Evolutionary conservation across 179 eudicot species (phyloP).

Genomic region (Spinacia oleracea): DNA sequence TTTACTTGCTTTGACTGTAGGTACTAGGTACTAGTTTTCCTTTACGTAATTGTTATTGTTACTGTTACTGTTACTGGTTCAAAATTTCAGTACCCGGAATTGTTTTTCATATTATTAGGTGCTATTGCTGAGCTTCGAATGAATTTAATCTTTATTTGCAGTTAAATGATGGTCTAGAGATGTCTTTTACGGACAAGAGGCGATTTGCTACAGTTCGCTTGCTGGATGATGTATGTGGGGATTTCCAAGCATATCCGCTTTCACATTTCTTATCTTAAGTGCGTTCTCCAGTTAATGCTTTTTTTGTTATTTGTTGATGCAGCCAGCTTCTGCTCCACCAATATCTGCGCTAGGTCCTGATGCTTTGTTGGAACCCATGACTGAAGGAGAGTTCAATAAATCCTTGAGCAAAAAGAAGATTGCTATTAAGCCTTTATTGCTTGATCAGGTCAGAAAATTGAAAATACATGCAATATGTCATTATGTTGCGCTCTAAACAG

Average conservation of each 20-base stretch:
- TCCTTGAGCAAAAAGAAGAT: slow-evolving; percentile 72
- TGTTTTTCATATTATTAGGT: not conserved
- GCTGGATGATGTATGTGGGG: slow-evolving; percentile 69
- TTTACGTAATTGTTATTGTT: not conserved
- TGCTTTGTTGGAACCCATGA: slow-evolving; percentile 78
- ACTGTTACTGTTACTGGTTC: too few relatives aligned
- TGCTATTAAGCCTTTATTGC: slow-evolving; percentile 82
- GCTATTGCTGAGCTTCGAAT: slow-evolving; percentile 2
- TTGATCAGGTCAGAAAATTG: slow-evolving; percentile 77
- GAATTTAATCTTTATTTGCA: slow-evolving; percentile 31
- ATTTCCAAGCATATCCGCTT: slow-evolving; percentile 12
- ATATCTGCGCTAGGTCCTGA: slow-evolving; percentile 98
- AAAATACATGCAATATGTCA: not conserved
- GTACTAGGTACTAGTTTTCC: not conserved
- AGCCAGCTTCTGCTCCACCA: slow-evolving; percentile 80
- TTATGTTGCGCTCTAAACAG: not conserved
- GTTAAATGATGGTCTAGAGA: slow-evolving; percentile 92
- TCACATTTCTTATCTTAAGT: slow-evolving; percentile 11
- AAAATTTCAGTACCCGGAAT: not conserved
- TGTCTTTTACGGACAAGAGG: slow-evolving; percentile 96
- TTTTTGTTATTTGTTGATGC: slow-evolving; percentile 25
- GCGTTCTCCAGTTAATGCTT: slow-evolving; percentile 13
- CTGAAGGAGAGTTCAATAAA: slow-evolving; percentile 51
- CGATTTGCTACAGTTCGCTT: slow-evolving; percentile 96
- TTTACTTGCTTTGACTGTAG: not conserved